phyloP scores from a whole-genome alignment of 306 rosid genomes.

The Cicer chorassanicum region DNA sequence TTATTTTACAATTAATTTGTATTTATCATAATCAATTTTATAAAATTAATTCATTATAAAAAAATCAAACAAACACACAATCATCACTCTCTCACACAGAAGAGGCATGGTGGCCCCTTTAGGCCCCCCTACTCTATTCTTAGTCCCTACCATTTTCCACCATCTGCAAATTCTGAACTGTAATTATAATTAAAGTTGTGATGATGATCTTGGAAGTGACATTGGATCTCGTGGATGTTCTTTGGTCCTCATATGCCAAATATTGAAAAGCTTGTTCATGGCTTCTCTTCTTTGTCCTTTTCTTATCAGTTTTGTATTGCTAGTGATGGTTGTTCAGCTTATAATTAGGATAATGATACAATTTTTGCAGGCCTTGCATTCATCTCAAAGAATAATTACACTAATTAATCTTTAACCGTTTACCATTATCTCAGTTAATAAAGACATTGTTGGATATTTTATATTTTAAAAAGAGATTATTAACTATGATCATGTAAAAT shows the following conservation, averaged over 20 bases:
- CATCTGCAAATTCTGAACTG: slow-evolving; percentile 46
- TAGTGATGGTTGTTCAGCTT: slow-evolving; percentile 49
- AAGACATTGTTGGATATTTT: too few species aligned
- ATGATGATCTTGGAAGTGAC: slow-evolving; percentile 51
- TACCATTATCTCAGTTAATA: too few species aligned
- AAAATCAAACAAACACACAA: too few species aligned
- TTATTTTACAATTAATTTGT: too few species aligned
- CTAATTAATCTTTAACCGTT: background rate
- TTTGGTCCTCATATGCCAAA: slow-evolving; percentile 32
- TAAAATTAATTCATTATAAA: too few species aligned
- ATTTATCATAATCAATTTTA: too few species aligned
- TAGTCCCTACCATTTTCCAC: slow-evolving; percentile 63
- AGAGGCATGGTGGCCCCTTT: slow-evolving; percentile 57
- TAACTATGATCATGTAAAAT: too few species aligned
- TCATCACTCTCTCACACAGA: slow-evolving; percentile 17
- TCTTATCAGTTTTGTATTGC: background rate
- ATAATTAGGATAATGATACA: slow-evolving; percentile 48
- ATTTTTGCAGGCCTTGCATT: slow-evolving; percentile 42
- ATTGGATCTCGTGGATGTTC: slow-evolving; percentile 49
- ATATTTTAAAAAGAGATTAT: background rate
- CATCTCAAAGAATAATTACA: slow-evolving; percentile 2
- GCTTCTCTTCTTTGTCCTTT: slow-evolving; percentile 43
- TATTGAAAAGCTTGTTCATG: slow-evolving; percentile 34
- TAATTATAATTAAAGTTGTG: slow-evolving; percentile 41
- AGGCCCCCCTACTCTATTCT: slow-evolving; percentile 46